Conservation (phyloP, 2,329 filamentous ascomycete species). For the Colletotrichum noveboracense region DNA sequence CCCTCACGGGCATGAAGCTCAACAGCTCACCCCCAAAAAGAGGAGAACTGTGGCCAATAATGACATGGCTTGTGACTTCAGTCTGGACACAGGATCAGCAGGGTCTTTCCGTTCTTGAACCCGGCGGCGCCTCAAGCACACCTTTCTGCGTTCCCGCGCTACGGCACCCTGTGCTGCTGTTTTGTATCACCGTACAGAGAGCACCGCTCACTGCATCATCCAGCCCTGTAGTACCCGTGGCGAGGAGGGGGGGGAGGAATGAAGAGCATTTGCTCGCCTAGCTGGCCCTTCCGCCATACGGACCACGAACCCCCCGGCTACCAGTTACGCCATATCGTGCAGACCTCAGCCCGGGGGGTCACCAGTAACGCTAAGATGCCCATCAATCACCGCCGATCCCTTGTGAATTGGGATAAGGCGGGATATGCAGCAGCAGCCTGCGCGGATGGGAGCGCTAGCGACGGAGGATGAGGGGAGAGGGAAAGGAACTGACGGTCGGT, state of each 20-base stretch:
- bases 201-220: conserved; percentile 17
- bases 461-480: neutral
- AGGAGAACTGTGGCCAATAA: conserved; percentile 9
- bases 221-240: conserved; percentile 18
- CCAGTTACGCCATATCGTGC: conserved; percentile 22
- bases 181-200: neutral
- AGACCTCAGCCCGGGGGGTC: neutral
- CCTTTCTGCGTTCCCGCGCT: neutral
- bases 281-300: neutral
- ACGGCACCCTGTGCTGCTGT: neutral
- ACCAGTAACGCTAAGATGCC: conserved; percentile 8
- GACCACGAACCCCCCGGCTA: neutral
- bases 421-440: conserved; percentile 5
- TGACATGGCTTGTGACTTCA: conserved; percentile 19
- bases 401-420: conserved; percentile 2
- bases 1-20: neutral
- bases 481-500: neutral
- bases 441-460: conserved; percentile 1
- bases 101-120: conserved; percentile 23
- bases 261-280: neutral
- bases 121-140: neutral
- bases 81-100: conserved; percentile 20
- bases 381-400: conserved; percentile 24
- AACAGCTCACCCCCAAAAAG: neutral
- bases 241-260: neutral